phyloP scores from a whole-genome alignment of 139 green algal species.

The Chlorella sp. region DNA sequence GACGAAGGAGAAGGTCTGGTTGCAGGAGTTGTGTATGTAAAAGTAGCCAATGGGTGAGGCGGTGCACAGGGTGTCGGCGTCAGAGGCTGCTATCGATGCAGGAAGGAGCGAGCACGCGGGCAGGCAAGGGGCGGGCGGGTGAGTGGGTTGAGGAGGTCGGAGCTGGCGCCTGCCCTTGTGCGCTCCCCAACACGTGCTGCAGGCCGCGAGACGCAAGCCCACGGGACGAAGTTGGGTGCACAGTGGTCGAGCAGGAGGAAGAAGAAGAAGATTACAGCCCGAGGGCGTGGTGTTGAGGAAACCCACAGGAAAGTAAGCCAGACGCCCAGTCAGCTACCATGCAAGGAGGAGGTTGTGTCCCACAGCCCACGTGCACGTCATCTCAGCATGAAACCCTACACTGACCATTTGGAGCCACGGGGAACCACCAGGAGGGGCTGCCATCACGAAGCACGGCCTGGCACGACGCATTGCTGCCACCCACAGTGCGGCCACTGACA shows the following conservation, averaged over 20 bases:
- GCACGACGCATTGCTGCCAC: not conserved
- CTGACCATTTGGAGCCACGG: too few species aligned
- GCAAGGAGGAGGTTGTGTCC: too few species aligned
- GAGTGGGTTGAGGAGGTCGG: not conserved
- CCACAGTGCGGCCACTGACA: not conserved
- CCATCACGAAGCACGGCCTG: not conserved
- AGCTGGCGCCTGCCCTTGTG: too few species aligned
- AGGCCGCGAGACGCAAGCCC: too few species aligned
- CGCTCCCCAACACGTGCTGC: too few species aligned
- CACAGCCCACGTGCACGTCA: too few species aligned
- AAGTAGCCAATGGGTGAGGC: not conserved
- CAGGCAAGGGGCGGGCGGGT: not conserved
- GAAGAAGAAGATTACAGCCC: too few species aligned
- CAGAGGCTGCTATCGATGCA: not conserved
- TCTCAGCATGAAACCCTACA: not conserved
- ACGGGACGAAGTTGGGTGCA: too few species aligned
- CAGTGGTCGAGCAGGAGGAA: not conserved
- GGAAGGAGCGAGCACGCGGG: too few species aligned
- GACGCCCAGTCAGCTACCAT: too few species aligned
- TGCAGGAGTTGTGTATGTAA: not conserved
- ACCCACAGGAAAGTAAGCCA: too few species aligned
- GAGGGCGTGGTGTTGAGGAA: too few species aligned
- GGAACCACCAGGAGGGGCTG: not conserved
- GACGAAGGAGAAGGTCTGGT: not conserved
- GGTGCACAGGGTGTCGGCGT: not conserved